A percentile compares a stretch with the other conserved stretches of the same genome.
These are phyloP conservation scores for Ananas comosus DNA, from an alignment of 176 grass and related monocot species.

Conservation along the genomic window DNA sequence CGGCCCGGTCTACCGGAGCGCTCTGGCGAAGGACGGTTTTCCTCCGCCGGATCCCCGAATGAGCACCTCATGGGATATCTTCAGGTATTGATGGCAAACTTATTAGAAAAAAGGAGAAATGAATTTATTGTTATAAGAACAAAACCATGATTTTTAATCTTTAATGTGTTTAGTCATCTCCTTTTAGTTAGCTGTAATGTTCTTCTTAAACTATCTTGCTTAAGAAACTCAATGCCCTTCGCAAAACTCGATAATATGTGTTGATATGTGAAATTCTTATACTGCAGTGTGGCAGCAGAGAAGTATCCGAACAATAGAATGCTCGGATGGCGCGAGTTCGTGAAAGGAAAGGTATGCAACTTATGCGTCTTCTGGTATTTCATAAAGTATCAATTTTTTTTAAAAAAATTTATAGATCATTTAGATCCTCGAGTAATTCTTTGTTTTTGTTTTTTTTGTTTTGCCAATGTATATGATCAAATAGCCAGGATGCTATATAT, in stretches of 20 bases:
- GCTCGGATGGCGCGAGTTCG: slow-evolving; percentile 88
- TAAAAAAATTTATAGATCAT: not conserved
- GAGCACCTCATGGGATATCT: slow-evolving; percentile 90
- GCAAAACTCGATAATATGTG: no score
- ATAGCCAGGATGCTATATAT: slow-evolving; percentile 73
- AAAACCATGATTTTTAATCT: not conserved
- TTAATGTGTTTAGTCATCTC: not conserved
- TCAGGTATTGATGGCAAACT: slow-evolving; percentile 48
- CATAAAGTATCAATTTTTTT: not conserved
- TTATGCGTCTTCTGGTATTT: not conserved
- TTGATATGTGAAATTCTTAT: not conserved
- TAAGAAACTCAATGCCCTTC: no score
- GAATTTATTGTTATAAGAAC: not conserved
- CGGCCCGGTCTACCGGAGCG: slow-evolving; percentile 64
- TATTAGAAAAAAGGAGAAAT: not conserved
- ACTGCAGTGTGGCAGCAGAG: slow-evolving; percentile 56
- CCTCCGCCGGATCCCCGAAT: slow-evolving; percentile 44
- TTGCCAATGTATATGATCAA: slow-evolving; percentile 16
- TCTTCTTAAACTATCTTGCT: no score
- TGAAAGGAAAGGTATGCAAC: slow-evolving; percentile 57
- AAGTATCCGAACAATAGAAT: slow-evolving; percentile 79
- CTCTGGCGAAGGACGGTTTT: slow-evolving; percentile 70
- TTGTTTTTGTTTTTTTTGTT: not conserved
- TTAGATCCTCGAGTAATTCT: not conserved
- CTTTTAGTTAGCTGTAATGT: no score